These are phyloP conservation scores for Vicia faba DNA, from an alignment of 306 rosid species.

Conservation along the genomic window DNA sequence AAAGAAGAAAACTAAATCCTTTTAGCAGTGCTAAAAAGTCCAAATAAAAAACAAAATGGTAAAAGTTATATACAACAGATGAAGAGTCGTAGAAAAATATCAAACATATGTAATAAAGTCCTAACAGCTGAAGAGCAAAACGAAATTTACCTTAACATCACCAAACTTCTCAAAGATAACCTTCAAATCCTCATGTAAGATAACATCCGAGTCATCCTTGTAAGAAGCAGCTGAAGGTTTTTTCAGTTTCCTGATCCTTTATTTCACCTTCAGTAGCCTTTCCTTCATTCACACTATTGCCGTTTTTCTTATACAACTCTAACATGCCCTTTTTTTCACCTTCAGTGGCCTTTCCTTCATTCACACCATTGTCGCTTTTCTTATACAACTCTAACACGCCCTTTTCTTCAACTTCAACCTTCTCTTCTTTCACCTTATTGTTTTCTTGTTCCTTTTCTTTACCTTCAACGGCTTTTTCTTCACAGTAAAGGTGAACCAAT, in stretches of 20 bases:
- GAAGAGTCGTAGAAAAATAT: background rate
- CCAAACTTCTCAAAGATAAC: slow-evolving; percentile 72
- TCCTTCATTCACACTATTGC: slow-evolving; percentile 46
- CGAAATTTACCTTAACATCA: slow-evolving; percentile 63
- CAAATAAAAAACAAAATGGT: background rate
- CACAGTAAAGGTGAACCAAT: slow-evolving; percentile 59
- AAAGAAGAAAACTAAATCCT: background rate
- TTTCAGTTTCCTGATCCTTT: slow-evolving; percentile 50
- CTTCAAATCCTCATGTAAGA: slow-evolving; percentile 83
- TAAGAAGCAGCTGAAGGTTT: slow-evolving; percentile 43
- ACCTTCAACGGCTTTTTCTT: slow-evolving; percentile 51
- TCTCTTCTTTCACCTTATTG: slow-evolving; percentile 9
- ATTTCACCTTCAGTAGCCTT: slow-evolving; percentile 52
- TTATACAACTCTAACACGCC: background rate
- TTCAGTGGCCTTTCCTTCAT: slow-evolving; percentile 47
- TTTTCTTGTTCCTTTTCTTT: slow-evolving; percentile 47
- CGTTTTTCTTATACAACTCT: background rate
- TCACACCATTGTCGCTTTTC: slow-evolving; percentile 28
- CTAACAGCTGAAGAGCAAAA: background rate
- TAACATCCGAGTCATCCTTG: slow-evolving; percentile 65
- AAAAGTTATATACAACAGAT: background rate
- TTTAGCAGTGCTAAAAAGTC: background rate
- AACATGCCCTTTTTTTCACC: background rate
- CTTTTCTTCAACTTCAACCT: slow-evolving; percentile 7
- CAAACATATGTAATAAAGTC: background rate